Evolutionary conservation across 352 stramenopile genomes (phyloP), one percentile per base, ranked within the genome.

Genomic region (Aphanomyces euteiches): DNA sequence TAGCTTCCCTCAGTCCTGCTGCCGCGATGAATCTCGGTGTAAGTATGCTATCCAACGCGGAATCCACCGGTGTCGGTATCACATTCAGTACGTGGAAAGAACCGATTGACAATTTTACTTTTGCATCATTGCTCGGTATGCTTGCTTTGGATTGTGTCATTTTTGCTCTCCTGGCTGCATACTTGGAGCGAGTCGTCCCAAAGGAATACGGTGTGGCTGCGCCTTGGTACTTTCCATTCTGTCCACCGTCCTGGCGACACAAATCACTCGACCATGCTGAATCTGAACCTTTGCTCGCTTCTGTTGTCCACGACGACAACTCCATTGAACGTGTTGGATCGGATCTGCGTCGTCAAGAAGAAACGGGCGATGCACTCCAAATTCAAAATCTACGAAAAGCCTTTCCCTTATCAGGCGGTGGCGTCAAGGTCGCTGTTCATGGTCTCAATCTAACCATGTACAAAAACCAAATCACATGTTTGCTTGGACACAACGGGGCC

Each of bases 171-270:
- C n/a, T 98, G 2, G 93, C 81, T 0, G 76, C 77, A 47, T 98
- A 98, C 77, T 81, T 98, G 4, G 93, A 97, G 59, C 80, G 89
- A 61, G 90, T 98, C 12, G 73, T 97, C 15, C 96, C 96, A 4
- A 90, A 88, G 50, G 90, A 98, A 59, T 98, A 95, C 63, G 96
- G 96, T 17, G 86, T 95, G 15, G 58, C 75, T 0, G 77, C 91
- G 36, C 90, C 85, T 3, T 98, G 90, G 85, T 96, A 97, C 75
- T 98, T 99, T 67, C 80, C 83, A 1, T 56, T 96, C 3, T 82
- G 77, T 6, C 79, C 74, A 34, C 43, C 72, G 4, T 97, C 87
- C 69, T 97, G 92, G 92, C 73, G 63, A 0, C 73, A 56, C 13
- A 37, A 50, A 41, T 50, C 64, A 34, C 17, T 41, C 4, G 56